A percentile compares a stretch with the other conserved stretches of the same genome.
Evolutionary conservation across 306 rosid genomes (phyloP).

Genomic region (Pterocarpus macrocarpus): DNA sequence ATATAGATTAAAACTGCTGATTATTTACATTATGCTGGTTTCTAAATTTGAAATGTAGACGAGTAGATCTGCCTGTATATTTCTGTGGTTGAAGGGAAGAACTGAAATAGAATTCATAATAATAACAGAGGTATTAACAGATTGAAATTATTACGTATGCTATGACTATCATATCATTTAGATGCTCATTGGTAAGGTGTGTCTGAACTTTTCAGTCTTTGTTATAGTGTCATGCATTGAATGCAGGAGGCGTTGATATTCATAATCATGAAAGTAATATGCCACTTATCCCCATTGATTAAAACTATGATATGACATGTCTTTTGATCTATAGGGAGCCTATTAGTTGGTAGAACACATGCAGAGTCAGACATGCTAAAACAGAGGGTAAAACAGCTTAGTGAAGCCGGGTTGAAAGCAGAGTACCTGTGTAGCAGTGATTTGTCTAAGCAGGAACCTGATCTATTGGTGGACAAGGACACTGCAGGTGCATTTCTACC

Average conservation of each 20-base stretch:
- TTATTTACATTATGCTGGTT: too few species aligned
- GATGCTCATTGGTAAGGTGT: slow-evolving; percentile 13
- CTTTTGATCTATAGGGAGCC: slow-evolving; percentile 69
- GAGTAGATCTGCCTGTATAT: too few species aligned
- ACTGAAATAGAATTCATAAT: too few species aligned
- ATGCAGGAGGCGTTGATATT: slow-evolving; percentile 22
- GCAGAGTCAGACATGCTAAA: slow-evolving; percentile 69
- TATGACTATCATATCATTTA: background rate
- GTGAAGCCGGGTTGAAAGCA: slow-evolving; percentile 75
- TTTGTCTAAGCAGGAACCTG: slow-evolving; percentile 75
- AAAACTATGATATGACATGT: slow-evolving; percentile 9
- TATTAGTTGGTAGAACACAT: slow-evolving; percentile 71
- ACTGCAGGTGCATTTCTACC: slow-evolving; percentile 84
- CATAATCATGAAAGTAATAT: slow-evolving; percentile 6
- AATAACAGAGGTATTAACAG: too few species aligned
- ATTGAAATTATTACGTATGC: background rate
- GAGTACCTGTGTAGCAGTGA: slow-evolving; percentile 72
- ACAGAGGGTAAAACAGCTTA: slow-evolving; percentile 65
- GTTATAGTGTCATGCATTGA: slow-evolving; percentile 1
- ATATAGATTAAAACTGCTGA: too few species aligned
- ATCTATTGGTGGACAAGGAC: slow-evolving; percentile 64
- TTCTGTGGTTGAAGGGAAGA: too few species aligned
- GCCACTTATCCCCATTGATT: background rate
- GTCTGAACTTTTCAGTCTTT: slow-evolving; percentile 29
- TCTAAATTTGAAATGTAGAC: too few species aligned